Conservation (phyloP, 177 flowering plant species). For the Vitis hybrid region DNA sequence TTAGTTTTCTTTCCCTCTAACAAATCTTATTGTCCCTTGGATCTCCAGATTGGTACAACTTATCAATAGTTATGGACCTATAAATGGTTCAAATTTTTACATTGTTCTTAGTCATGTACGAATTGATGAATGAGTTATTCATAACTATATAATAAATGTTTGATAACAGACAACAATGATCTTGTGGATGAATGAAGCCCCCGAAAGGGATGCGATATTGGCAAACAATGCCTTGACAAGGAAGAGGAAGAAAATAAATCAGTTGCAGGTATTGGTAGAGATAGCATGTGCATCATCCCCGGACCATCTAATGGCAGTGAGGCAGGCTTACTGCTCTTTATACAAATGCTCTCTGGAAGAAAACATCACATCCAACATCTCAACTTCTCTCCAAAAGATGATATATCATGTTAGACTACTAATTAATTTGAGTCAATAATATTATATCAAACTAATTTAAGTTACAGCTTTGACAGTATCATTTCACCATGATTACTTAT, state of each 20-base stretch:
- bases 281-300: slow-evolving; percentile 73
- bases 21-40: too few species aligned
- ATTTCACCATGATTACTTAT: too few species aligned
- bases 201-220: slow-evolving; percentile 73
- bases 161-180: slow-evolving; percentile 62
- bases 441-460: too few species aligned
- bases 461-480: too few species aligned
- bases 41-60: too few species aligned
- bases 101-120: too few species aligned
- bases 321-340: slow-evolving; percentile 62
- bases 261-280: slow-evolving; percentile 60
- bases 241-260: slow-evolving; percentile 32
- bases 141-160: slow-evolving; percentile 4
- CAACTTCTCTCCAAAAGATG: slow-evolving; percentile 62
- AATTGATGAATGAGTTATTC: too few species aligned
- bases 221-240: slow-evolving; percentile 53
- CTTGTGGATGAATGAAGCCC: slow-evolving; percentile 69
- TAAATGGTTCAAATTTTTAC: too few species aligned
- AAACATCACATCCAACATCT: slow-evolving; percentile 40
- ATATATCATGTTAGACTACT: not conserved
- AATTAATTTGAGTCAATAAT: too few species aligned
- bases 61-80: too few species aligned
- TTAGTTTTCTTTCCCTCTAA: too few species aligned
- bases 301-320: slow-evolving; percentile 67
- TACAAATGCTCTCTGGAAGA: slow-evolving; percentile 82